Evolutionary conservation across 768 basidiomycete species (phyloP).

Genomic region (Dioszegia hungarica): DNA sequence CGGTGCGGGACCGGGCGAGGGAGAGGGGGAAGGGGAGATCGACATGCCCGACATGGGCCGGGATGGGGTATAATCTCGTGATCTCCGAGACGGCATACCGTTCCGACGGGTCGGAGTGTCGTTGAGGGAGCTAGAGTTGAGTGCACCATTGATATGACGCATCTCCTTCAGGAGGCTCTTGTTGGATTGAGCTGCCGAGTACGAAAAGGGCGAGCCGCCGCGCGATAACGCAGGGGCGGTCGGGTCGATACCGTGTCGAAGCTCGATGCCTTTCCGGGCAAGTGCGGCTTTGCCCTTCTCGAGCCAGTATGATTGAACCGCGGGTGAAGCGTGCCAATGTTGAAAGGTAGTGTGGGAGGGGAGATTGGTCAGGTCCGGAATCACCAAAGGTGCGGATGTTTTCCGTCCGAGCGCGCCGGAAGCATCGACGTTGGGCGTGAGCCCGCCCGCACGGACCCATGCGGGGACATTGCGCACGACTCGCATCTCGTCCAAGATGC

Average conservation of each 20-base stretch:
- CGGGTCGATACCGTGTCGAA: conserved; percentile 12
- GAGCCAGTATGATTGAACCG: conserved; percentile 22
- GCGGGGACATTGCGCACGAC: conserved; percentile 38
- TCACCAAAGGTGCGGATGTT: not conserved
- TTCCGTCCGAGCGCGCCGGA: too few species aligned
- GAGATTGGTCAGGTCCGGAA: conserved; percentile 12
- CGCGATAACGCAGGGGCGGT: not conserved
- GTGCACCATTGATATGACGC: not conserved
- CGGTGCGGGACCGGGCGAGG: not conserved
- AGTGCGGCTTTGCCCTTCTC: conserved; percentile 24
- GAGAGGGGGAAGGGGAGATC: not conserved
- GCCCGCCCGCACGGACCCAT: conserved; percentile 41
- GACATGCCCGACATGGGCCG: not conserved
- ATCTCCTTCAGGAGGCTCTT: not conserved
- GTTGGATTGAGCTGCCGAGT: not conserved
- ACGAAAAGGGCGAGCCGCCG: not conserved
- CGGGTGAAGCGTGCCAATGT: conserved; percentile 30
- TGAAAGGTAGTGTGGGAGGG: conserved; percentile 25
- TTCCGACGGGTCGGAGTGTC: not conserved
- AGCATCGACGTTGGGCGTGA: conserved; percentile 6
- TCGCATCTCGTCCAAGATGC: conserved; percentile 36
- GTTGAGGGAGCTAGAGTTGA: not conserved
- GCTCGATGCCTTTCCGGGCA: conserved; percentile 22
- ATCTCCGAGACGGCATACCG: too few species aligned
- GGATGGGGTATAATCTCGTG: not conserved